These are phyloP conservation scores for Purpureocillium takamizusanense DNA, from an alignment of 2,329 filamentous ascomycete genomes.

Conservation along the genomic window DNA sequence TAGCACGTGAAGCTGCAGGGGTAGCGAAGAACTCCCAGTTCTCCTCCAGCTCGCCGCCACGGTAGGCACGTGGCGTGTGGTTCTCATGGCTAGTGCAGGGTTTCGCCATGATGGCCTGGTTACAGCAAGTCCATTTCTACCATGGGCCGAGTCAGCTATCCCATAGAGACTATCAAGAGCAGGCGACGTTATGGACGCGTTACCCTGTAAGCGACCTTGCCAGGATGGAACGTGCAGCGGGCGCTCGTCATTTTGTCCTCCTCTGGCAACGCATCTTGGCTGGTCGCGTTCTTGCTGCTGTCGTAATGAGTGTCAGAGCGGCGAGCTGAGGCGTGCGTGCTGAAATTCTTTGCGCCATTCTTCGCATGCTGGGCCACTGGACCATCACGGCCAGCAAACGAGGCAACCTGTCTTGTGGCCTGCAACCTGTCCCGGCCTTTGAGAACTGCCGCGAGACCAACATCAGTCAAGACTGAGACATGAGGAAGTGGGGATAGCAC, in stretches of 20 bases:
- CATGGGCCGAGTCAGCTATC: too few species aligned
- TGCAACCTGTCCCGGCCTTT: neutral
- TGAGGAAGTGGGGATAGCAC: too few species aligned
- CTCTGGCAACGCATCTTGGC: neutral
- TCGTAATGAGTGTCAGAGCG: neutral
- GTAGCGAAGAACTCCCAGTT: constrained; percentile 17
- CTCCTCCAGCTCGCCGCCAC: constrained; percentile 14
- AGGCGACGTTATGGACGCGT: neutral
- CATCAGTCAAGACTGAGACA: neutral
- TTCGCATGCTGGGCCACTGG: too few species aligned
- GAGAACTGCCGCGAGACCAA: neutral
- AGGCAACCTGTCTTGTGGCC: neutral
- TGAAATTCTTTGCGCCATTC: too few species aligned
- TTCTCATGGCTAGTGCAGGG: constrained; percentile 16
- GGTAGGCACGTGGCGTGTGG: constrained; percentile 14
- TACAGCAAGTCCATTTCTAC: constrained; percentile 23
- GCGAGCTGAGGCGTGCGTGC: too few species aligned
- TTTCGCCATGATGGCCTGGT: constrained; percentile 9
- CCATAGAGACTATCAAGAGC: too few species aligned
- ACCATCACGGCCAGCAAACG: too few species aligned
- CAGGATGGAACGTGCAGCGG: constrained; percentile 18
- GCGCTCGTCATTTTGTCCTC: constrained; percentile 3
- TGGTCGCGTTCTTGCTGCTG: neutral
- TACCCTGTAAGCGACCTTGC: constrained; percentile 18
- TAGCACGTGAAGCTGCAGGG: constrained; percentile 1